A percentile compares a stretch with the other conserved stretches of the same genome.
phyloP scores from a whole-genome alignment of 2,329 filamentous ascomycete genomes.

The Paracorniculantispora psalliotae region DNA sequence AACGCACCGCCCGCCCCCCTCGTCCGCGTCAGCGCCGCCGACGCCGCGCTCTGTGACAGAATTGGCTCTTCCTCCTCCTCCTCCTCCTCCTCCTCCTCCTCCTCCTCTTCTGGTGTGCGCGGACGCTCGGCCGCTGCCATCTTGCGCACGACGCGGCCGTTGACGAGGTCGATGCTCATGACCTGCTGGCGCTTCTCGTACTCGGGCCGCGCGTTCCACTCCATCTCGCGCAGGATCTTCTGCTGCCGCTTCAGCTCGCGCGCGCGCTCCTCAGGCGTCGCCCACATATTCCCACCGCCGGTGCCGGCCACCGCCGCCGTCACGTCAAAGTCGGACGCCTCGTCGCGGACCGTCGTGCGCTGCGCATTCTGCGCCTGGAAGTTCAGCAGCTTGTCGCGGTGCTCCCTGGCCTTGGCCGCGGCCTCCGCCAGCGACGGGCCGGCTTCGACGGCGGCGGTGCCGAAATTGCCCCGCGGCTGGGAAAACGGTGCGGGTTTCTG shows the following conservation, averaged over 20 bases:
- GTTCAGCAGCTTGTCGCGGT: conserved; percentile 72
- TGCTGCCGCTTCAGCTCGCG: conserved; percentile 81
- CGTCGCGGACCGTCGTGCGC: conserved; percentile 79
- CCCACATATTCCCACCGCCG: conserved; percentile 62
- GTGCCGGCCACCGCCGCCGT: conserved; percentile 39
- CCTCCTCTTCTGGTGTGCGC: conserved; percentile 42
- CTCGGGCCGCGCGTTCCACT: conserved; percentile 78
- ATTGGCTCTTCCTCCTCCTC: conserved; percentile 22
- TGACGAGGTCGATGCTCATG: conserved; percentile 76
- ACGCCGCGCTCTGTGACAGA: conserved; percentile 17
- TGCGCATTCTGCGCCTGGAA: conserved; percentile 84
- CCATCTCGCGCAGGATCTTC: conserved; percentile 75
- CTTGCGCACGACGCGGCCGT: conserved; percentile 68
- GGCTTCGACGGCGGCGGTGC: conserved; percentile 22
- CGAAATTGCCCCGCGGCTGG: conserved; percentile 33
- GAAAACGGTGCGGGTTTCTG: conserved; percentile 57
- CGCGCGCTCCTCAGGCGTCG: conserved; percentile 75
- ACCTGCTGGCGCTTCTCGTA: conserved; percentile 86
- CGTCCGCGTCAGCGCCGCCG: conserved; percentile 30
- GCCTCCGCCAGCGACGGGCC: conserved; percentile 46
- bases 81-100: conserved; percentile 29
- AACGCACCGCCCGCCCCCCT: conserved; percentile 55
- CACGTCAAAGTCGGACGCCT: conserved; percentile 63
- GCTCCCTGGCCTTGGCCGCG: conserved; percentile 65
- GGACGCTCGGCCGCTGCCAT: conserved; percentile 61